Evolutionary conservation across 306 rosid genomes (phyloP).

Genomic region (Cicer bijugum): DNA sequence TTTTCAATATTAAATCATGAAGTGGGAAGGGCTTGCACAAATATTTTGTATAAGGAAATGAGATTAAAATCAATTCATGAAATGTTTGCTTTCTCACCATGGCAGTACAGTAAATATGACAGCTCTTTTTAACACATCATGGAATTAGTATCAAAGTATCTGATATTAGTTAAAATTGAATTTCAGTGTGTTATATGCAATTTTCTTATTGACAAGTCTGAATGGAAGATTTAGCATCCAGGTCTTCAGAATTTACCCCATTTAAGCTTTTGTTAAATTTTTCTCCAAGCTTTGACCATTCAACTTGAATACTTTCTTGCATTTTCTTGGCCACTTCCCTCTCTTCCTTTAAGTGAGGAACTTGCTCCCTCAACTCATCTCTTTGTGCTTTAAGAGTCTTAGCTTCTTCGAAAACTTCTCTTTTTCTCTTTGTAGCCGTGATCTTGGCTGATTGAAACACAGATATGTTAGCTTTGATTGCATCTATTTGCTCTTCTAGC

Average conservation of each 20-base stretch:
- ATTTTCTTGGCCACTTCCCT: constrained; percentile 54
- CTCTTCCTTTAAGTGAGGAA: constrained; percentile 49
- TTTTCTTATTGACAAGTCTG: constrained; percentile 35
- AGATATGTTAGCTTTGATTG: constrained; percentile 47
- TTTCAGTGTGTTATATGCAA: constrained; percentile 37
- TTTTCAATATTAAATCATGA: constrained; percentile 11
- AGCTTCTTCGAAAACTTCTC: constrained; percentile 55
- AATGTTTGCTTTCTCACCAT: background rate
- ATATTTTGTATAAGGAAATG: constrained; percentile 1
- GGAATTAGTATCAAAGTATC: constrained; percentile 24
- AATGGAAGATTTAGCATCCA: constrained; percentile 38
- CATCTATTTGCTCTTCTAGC: constrained; percentile 55
- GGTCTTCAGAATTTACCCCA: constrained; percentile 35
- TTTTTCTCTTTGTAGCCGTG: constrained; percentile 47
- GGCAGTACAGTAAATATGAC: constrained; percentile 34
- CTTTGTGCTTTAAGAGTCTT: constrained; percentile 52
- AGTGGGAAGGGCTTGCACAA: background rate
- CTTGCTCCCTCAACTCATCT: constrained; percentile 56
- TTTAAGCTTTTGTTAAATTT: constrained; percentile 43
- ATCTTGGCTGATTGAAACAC: constrained; percentile 52
- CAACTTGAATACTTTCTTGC: constrained; percentile 43
- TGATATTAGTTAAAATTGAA: constrained; percentile 18
- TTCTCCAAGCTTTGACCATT: constrained; percentile 57
- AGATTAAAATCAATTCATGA: constrained; percentile 15
- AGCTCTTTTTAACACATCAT: constrained; percentile 38